These are phyloP conservation scores for Backusella tuberculispora DNA, from an alignment of 192 early-diverging fungal genomes.

Conservation along the genomic window DNA sequence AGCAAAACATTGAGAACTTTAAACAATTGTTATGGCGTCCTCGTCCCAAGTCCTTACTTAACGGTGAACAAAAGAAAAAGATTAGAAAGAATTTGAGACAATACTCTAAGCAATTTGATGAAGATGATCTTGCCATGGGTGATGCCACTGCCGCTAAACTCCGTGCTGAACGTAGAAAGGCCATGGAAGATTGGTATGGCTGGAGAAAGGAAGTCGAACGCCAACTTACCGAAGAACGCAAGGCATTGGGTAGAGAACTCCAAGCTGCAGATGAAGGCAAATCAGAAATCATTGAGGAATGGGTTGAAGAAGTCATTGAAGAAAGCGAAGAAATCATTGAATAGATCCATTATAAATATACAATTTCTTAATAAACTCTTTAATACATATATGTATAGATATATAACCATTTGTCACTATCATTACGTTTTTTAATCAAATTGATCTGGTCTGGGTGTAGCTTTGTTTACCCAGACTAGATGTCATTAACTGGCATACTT, in stretches of 20 bases:
- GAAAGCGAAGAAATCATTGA: slow-evolving; percentile 82
- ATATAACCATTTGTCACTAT: not conserved
- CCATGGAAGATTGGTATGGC: slow-evolving; percentile 82
- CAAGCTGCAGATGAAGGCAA: slow-evolving; percentile 58
- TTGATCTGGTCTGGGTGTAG: too few species aligned
- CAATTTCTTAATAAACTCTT: slow-evolving; percentile 3
- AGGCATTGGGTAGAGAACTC: slow-evolving; percentile 54
- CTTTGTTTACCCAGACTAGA: too few species aligned
- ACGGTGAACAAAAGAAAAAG: slow-evolving; percentile 78
- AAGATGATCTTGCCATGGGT: slow-evolving; percentile 78
- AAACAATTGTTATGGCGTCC: slow-evolving; percentile 97
- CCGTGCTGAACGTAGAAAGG: slow-evolving; percentile 70
- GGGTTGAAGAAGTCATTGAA: slow-evolving; percentile 86
- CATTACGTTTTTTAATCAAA: not conserved
- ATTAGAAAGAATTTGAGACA: slow-evolving; percentile 91
- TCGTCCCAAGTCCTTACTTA: slow-evolving; percentile 82
- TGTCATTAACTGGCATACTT: too few species aligned
- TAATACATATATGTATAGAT: not conserved
- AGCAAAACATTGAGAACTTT: slow-evolving; percentile 76
- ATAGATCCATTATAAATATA: slow-evolving; percentile 44
- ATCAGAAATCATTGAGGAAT: slow-evolving; percentile 80
- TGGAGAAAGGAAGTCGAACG: slow-evolving; percentile 76
- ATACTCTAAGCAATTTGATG: slow-evolving; percentile 87
- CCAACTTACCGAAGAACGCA: slow-evolving; percentile 60
- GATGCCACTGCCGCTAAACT: slow-evolving; percentile 74